These are phyloP conservation scores for Leishmania martiniquensis DNA, from an alignment of 208 protist species.

Conservation along the genomic window DNA sequence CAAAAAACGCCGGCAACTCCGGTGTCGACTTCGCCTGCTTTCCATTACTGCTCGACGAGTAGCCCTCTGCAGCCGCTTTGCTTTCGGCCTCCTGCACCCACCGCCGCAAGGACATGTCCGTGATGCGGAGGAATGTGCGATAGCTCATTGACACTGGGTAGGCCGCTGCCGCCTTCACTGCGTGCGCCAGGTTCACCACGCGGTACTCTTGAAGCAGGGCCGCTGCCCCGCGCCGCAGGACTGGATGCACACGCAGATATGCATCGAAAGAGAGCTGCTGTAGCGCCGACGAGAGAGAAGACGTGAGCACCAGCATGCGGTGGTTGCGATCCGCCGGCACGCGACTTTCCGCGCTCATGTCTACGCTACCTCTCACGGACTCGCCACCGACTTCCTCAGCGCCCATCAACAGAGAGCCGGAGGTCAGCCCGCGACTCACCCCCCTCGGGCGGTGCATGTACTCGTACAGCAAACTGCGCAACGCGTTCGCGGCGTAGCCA, in stretches of 20 bases:
- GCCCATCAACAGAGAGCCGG: constrained; percentile 8
- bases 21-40: background rate
- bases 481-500: constrained; percentile 12
- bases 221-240: constrained; percentile 38
- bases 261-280: constrained; percentile 24
- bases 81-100: constrained; percentile 14
- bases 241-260: constrained; percentile 30
- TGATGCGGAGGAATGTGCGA: constrained; percentile 69
- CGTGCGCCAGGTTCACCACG: constrained; percentile 27
- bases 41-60: background rate
- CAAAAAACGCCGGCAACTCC: constrained; percentile 32
- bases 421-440: constrained; percentile 27
- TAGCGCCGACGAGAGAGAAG: constrained; percentile 20
- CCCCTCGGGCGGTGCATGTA: constrained; percentile 36
- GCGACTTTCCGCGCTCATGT: constrained; percentile 23
- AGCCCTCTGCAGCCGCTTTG: background rate
- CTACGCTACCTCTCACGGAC: constrained; percentile 12
- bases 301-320: constrained; percentile 36
- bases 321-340: constrained; percentile 19
- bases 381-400: constrained; percentile 22
- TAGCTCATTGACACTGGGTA: constrained; percentile 69
- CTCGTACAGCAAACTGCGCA: constrained; percentile 37
- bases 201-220: constrained; percentile 44
- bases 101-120: constrained; percentile 66
- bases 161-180: constrained; percentile 12